These are phyloP conservation scores for Ehretia macrophylla DNA, from an alignment of 257 asterid species.

Conservation along the genomic window DNA sequence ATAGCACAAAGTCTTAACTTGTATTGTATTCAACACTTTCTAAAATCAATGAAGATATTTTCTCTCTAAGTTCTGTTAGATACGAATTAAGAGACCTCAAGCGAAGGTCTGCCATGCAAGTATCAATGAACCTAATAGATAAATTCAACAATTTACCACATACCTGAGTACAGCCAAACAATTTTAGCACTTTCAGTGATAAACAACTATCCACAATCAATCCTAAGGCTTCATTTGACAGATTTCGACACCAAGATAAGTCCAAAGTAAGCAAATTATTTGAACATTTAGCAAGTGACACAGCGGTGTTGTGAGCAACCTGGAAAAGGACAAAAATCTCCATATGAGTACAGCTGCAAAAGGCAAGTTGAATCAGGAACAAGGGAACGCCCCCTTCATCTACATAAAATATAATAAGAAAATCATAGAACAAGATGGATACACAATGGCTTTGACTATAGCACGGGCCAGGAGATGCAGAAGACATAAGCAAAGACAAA, in stretches of 20 bases:
- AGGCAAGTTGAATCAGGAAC: neutral
- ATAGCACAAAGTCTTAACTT: no score
- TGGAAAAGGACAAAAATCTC: slow-evolving; percentile 26
- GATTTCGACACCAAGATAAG: slow-evolving; percentile 83
- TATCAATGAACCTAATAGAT: neutral
- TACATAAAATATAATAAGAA: no score
- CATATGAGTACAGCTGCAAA: slow-evolving; percentile 14
- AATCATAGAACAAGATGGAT: neutral
- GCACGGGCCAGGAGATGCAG: neutral
- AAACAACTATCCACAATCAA: slow-evolving; percentile 76
- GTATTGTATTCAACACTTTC: no score
- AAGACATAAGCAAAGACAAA: neutral
- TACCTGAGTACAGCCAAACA: slow-evolving; percentile 95
- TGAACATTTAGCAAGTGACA: slow-evolving; percentile 65
- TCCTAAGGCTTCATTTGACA: slow-evolving; percentile 83
- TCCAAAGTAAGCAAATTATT: slow-evolving; percentile 55
- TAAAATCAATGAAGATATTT: no score
- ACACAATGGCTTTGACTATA: neutral
- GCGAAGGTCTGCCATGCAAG: neutral
- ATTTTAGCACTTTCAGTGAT: slow-evolving; percentile 60
- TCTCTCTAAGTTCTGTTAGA: no score
- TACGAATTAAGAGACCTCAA: no score
- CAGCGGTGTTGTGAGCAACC: slow-evolving; percentile 77
- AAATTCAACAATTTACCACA: neutral
- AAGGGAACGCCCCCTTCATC: no score